phyloP scores from a whole-genome alignment of 2,329 filamentous ascomycete species.

The Cordyceps farinosa region DNA sequence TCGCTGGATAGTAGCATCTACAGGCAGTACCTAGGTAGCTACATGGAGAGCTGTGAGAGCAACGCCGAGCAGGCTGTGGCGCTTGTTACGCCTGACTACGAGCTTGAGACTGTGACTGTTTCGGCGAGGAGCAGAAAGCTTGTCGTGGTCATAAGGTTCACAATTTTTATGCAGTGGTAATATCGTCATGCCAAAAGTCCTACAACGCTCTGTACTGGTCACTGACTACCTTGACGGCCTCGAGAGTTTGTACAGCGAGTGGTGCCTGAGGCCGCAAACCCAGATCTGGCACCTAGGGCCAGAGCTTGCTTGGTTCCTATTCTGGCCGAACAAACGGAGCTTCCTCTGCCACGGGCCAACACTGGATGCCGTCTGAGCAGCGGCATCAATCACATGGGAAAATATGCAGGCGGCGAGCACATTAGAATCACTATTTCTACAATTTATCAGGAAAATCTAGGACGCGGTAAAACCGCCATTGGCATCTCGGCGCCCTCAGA shows the following conservation, averaged over 20 bases:
- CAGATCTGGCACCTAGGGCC: neutral
- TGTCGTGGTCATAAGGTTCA: neutral
- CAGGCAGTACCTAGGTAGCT: neutral
- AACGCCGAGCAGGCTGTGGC: neutral
- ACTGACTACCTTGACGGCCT: neutral
- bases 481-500: neutral
- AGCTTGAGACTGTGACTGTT: neutral
- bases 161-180: too few relatives aligned
- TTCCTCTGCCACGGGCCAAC: neutral
- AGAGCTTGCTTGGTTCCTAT: slow-evolving; percentile 5
- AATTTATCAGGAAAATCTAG: neutral
- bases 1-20: neutral
- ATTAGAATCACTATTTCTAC: neutral
- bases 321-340: slow-evolving; percentile 1
- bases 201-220: too few relatives aligned
- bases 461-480: neutral
- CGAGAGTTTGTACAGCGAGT: neutral
- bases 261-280: slow-evolving; percentile 3
- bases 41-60: neutral
- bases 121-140: neutral
- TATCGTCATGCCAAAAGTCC: too few relatives aligned
- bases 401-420: neutral
- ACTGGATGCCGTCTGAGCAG: neutral
- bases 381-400: neutral
- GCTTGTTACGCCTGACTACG: neutral